Evolutionary conservation across 2,329 filamentous ascomycete genomes (phyloP).

Genomic region (Ambrosiella beaveri): DNA sequence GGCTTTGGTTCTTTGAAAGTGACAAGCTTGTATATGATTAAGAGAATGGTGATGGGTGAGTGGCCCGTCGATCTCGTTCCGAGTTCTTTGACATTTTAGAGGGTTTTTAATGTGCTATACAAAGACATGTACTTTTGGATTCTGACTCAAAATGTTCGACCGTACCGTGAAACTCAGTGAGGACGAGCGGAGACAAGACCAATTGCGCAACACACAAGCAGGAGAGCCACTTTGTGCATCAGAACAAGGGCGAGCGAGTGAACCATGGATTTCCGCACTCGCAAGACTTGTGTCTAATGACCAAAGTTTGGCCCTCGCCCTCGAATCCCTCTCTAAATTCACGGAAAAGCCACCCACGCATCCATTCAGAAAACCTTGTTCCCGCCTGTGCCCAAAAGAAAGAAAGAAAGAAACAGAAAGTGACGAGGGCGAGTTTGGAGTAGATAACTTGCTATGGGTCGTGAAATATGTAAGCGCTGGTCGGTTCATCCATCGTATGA

Average conservation of each 20-base stretch:
- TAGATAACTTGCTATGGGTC: background rate
- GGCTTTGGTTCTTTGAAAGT: background rate
- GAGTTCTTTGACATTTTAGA: too few relatives aligned
- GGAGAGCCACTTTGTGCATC: background rate
- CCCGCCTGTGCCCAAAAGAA: too few relatives aligned
- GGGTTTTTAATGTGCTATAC: too few relatives aligned
- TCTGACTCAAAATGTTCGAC: background rate
- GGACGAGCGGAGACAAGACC: background rate
- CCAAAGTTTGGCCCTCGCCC: too few relatives aligned
- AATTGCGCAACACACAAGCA: background rate
- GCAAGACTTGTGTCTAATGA: background rate
- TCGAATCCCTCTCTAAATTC: too few relatives aligned
- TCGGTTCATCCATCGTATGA: background rate
- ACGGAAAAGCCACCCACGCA: too few relatives aligned
- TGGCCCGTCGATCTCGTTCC: too few relatives aligned
- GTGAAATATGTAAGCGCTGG: too few relatives aligned
- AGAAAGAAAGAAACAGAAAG: too few relatives aligned
- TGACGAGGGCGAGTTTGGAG: background rate
- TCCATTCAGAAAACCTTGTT: too few relatives aligned
- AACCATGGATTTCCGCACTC: background rate
- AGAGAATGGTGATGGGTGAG: too few relatives aligned
- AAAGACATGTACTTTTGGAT: background rate
- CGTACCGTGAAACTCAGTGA: background rate
- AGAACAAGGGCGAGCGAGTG: background rate
- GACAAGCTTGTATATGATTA: too few relatives aligned